phyloP scores from a whole-genome alignment of 139 green algal species.

The Haematococcus sp. region DNA sequence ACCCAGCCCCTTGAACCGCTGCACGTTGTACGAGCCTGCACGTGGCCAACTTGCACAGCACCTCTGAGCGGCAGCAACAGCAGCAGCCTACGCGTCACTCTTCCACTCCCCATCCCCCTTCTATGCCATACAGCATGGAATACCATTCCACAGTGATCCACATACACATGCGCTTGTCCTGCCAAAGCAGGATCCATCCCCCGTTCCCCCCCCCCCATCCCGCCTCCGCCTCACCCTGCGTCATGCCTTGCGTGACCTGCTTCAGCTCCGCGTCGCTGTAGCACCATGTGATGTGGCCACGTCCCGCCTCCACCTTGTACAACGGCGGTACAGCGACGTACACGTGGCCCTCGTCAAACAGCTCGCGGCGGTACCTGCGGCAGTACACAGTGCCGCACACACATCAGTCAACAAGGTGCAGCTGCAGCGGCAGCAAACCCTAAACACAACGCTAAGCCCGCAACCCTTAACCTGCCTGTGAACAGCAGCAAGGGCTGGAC shows the following conservation, averaged over 20 bases:
- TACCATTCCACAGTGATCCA: background rate
- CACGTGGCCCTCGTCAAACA: slow-evolving; percentile 87
- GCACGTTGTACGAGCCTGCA: slow-evolving; percentile 58
- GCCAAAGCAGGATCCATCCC: background rate
- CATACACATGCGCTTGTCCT: background rate
- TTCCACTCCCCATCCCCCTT: background rate
- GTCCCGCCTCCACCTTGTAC: slow-evolving; percentile 71
- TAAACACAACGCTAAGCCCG: no score
- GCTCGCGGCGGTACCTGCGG: slow-evolving; percentile 73
- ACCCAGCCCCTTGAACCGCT: slow-evolving; percentile 95
- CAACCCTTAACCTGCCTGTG: no score
- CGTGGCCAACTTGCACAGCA: background rate
- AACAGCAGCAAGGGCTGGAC: no score
- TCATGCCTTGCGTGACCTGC: background rate
- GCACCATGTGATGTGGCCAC: slow-evolving; percentile 28
- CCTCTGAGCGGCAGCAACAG: background rate
- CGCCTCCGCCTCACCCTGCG: background rate
- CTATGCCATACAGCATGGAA: background rate
- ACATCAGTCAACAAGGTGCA: no score
- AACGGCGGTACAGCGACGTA: slow-evolving; percentile 95
- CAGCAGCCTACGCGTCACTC: background rate
- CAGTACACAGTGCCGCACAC: background rate
- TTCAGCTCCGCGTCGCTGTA: slow-evolving; percentile 37
- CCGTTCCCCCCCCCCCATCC: no score
- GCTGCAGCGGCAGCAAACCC: no score